Base-by-base conservation (phyloP, 2,329 filamentous ascomycete species). In the Huntiella bhutanensis region DNA sequence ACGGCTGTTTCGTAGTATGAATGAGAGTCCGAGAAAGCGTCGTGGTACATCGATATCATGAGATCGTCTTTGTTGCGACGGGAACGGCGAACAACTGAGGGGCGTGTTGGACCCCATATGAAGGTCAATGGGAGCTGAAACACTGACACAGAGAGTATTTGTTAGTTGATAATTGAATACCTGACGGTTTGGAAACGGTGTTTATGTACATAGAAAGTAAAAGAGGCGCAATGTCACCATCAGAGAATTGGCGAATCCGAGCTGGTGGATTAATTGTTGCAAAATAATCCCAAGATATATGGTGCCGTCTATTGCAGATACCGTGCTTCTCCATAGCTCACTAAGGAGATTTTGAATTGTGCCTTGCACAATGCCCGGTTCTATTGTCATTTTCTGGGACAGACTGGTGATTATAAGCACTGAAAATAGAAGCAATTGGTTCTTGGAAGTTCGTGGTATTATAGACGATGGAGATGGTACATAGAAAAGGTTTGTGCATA, bases 1-100 rank as follows among this genome's bases (percentile, higher is more conserved):
- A 86, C 80, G 38, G 85, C 59, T 56, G 87, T 81, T 58, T 88
- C 82, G 56, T 87, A 88, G 1, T 73, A 62, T 3, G 77, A 76
- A n/a, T 81, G 75, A 46, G 69, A 68, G 53, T 70, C 75, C n/a
- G 79, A 71, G 53, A 86, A 86, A 7, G 22, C 33, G 33, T 50
- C 49, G 13, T 43, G 38, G 1, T 73, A 50, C 13, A 46, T 41
- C 10, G 48, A 37, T n/a, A 50, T 46, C n/a, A 41, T 4, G 10
- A 47, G 37, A 28, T 50, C 48, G 15, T 52, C 47, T 12, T 33
- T 15, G 37, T 47, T 36, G 44, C 43, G 38, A 17, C 37, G 44
- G 36, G 46, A 35, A 15, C 41, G 42, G 32, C 47, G 49, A 17
- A 46, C 43, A n/a, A 33, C 38, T 22, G 49, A 49, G 12, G 33